A percentile compares a stretch with the other conserved stretches of the same genome.
These are phyloP conservation scores for Russula brevipes DNA, from an alignment of 768 basidiomycete species.

Conservation along the genomic window DNA sequence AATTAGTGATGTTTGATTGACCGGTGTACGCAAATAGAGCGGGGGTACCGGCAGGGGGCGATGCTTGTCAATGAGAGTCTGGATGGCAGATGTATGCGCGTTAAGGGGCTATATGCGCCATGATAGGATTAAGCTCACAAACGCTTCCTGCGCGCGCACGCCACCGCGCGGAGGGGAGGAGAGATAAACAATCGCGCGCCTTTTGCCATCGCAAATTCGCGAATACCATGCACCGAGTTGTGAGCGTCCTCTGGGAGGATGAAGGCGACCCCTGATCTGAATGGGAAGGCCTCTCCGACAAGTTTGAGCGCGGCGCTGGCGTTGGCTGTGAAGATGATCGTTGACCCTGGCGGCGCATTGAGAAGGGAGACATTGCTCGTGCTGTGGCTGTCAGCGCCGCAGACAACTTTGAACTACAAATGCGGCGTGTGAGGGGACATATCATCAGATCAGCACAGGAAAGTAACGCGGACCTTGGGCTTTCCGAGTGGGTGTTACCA, in stretches of 20 bases:
- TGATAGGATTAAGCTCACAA: conserved; percentile 40
- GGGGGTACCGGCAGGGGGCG: conserved; percentile 46
- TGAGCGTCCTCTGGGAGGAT: conserved; percentile 76
- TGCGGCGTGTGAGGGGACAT: neutral
- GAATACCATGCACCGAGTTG: conserved; percentile 79
- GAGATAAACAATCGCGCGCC: conserved; percentile 61
- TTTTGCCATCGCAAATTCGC: conserved; percentile 56
- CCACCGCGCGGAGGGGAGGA: conserved; percentile 60
- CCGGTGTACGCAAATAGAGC: conserved; percentile 72
- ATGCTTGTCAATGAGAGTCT: conserved; percentile 53
- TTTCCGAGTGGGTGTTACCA: conserved; percentile 83
- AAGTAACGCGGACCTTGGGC: conserved; percentile 51
- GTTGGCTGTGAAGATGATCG: conserved; percentile 78
- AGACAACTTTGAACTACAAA: conserved; percentile 62
- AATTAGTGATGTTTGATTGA: conserved; percentile 78
- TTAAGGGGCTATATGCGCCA: conserved; percentile 9
- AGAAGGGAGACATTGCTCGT: conserved; percentile 70
- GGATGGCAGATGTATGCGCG: neutral
- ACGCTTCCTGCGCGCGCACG: conserved; percentile 50
- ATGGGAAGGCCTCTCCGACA: conserved; percentile 77
- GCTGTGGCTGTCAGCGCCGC: conserved; percentile 63
- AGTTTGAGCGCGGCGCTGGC: conserved; percentile 76
- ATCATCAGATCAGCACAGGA: neutral
- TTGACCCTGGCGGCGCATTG: conserved; percentile 67
- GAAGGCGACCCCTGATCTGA: conserved; percentile 50